Base-by-base conservation (phyloP, 2,329 filamentous ascomycete species). In the Aspergillus sergii region DNA sequence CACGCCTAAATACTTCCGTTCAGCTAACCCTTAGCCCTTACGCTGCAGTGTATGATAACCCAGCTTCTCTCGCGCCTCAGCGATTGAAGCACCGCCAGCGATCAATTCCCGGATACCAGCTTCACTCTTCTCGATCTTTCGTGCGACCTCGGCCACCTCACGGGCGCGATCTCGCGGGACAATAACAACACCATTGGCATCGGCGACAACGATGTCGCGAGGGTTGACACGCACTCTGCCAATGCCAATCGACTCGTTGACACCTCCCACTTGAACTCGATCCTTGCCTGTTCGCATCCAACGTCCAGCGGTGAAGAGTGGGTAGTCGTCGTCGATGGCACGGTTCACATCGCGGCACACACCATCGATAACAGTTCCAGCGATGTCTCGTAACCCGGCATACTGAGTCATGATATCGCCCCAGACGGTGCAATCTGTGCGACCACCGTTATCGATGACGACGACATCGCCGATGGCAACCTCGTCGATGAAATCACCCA, bases 371-470 rank as follows among this genome's bases (percentile, higher is more conserved):
- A 75, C 74, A 1, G 74, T 67, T n/a, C 73, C 74, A n/a, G 71
- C 69, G 59, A 76, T 70, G 6, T 68, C 71, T 48, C 71, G 68
- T 2, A 75, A 36, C 4, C 73, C 71, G 3, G 75, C 73, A 21
- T 76, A 77, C 59, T 77, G 73, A 0, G 75, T 77, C 73, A 77
- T 76, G 1, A 76, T 77, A 59, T 77, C 75, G 1, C 75, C 75
- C 75, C 75, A 77, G 4, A 77, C 72, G 2, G 75, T 77, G 19
- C 75, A 77, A 36, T 77, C 73, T 0, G 67, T 76, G 39, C 75
- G 74, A 16, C 74, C 73, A 3, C 69, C 66, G 12, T 77, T 77
- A 54, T 76, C 74, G 36, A 77, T 77, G 1, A 77, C 73, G 0
- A 77, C 68, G 0, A 77, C 54, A 58, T 77, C 74, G 0, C 73